Conservation (phyloP, 208 protist genomes). For the Crithidia expoeki region DNA sequence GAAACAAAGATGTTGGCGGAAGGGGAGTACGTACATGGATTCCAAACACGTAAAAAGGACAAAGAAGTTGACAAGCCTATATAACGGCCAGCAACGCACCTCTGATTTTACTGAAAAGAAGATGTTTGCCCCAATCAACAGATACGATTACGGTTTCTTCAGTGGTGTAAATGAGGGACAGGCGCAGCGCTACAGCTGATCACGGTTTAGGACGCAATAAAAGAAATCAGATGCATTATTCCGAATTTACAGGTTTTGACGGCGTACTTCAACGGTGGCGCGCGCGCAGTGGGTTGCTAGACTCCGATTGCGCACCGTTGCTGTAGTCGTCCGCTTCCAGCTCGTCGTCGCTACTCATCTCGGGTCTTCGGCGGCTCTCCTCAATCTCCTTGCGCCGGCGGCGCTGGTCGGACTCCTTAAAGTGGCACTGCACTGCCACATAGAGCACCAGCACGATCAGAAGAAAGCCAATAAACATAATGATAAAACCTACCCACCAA, state of each 20-base stretch:
- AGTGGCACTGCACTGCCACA: conserved; percentile 41
- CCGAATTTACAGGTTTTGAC: too few relatives aligned
- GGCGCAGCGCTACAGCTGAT: too few relatives aligned
- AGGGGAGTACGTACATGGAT: background rate
- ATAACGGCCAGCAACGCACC: too few relatives aligned
- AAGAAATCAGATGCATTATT: too few relatives aligned
- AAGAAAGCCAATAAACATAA: conserved; percentile 38
- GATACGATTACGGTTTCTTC: too few relatives aligned
- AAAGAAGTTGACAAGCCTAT: conserved; percentile 7
- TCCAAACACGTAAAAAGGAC: conserved; percentile 10
- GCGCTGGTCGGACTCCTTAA: conserved; percentile 38
- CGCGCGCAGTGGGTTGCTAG: conserved; percentile 14
- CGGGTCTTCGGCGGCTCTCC: background rate
- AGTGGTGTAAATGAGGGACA: too few relatives aligned
- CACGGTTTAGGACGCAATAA: too few relatives aligned
- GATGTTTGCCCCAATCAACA: too few relatives aligned
- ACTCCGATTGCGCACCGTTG: background rate
- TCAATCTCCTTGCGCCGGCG: conserved; percentile 45
- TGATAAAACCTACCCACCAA: conserved; percentile 55
- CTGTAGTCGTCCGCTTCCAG: background rate
- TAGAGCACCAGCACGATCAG: conserved; percentile 36
- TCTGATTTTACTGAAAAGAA: too few relatives aligned
- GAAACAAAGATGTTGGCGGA: conserved; percentile 4
- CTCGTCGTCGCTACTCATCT: conserved; percentile 10
- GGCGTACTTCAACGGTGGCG: conserved; percentile 5